These are phyloP conservation scores for Aspergillus sp. DNA, from an alignment of 2,329 filamentous ascomycete genomes.

Conservation along the genomic window DNA sequence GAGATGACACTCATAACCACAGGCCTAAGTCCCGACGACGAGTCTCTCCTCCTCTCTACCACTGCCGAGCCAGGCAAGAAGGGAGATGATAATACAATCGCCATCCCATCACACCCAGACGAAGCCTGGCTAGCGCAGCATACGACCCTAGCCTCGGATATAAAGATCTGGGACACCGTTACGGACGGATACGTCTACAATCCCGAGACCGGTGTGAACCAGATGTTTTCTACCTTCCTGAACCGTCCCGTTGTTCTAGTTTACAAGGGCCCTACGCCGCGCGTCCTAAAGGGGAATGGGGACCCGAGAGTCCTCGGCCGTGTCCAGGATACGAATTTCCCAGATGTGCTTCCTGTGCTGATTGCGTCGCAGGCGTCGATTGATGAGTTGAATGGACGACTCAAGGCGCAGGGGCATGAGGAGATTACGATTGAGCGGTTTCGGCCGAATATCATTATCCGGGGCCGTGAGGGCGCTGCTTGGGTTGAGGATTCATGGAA, in stretches of 20 bases:
- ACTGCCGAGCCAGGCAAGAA: conserved; percentile 42
- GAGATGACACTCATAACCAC: conserved; percentile 65
- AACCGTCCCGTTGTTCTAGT: conserved; percentile 56
- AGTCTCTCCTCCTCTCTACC: conserved; percentile 48
- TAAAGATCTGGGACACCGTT: conserved; percentile 59
- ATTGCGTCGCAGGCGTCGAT: conserved; percentile 59
- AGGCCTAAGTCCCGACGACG: conserved; percentile 45
- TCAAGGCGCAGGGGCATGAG: conserved; percentile 44
- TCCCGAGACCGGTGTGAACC: conserved; percentile 46
- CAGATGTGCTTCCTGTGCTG: conserved; percentile 59
- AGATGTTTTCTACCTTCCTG: conserved; percentile 57
- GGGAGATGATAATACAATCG: conserved; percentile 39
- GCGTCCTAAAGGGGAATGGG: conserved; percentile 58
- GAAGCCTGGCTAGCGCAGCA: conserved; percentile 55
- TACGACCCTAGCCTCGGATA: conserved; percentile 47
- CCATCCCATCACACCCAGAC: conserved; percentile 57
- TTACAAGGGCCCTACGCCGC: conserved; percentile 61
- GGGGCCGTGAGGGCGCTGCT: conserved; percentile 47
- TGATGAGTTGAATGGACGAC: conserved; percentile 57
- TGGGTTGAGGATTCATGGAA: conserved; percentile 68
- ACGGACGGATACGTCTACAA: conserved; percentile 60
- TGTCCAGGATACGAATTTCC: conserved; percentile 56
- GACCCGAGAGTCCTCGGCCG: conserved; percentile 54
- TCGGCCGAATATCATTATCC: conserved; percentile 63
- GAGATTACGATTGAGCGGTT: conserved; percentile 63